Percentiles rank a stretch among this genome's conserved stretches.
Evolutionary conservation across 768 basidiomycete species (phyloP).

Genomic region (Leccinum subgranulosum): DNA sequence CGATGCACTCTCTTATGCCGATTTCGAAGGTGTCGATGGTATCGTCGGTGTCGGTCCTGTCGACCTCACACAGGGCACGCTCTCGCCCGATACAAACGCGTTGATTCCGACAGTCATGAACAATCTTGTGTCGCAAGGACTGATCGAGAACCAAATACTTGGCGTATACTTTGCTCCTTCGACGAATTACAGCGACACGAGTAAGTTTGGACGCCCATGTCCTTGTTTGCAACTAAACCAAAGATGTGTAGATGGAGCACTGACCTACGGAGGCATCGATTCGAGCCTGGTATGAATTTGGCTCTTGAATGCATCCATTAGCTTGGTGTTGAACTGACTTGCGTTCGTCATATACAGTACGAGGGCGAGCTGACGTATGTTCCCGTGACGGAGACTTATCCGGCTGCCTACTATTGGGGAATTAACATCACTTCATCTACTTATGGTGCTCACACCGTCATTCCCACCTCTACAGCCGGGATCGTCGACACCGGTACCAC

Average conservation of each 20-base stretch:
- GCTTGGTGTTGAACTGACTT: background rate
- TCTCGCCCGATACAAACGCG: background rate
- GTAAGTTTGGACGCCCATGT: background rate
- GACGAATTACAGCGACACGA: constrained; percentile 1
- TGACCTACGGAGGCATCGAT: background rate
- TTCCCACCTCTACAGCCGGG: constrained; percentile 3
- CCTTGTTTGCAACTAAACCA: constrained; percentile 8
- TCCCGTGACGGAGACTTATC: constrained; percentile 27
- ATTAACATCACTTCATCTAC: constrained; percentile 22
- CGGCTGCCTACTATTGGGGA: constrained; percentile 28
- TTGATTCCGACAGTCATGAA: constrained; percentile 19
- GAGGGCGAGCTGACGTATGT: constrained; percentile 22
- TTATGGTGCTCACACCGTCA: constrained; percentile 12
- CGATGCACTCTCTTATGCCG: constrained; percentile 15
- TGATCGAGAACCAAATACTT: constrained; percentile 12
- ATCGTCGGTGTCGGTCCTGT: constrained; percentile 24
- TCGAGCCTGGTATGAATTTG: background rate
- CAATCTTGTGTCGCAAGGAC: constrained; percentile 15
- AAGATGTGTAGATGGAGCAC: constrained; percentile 1
- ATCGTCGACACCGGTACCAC: background rate
- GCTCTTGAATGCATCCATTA: background rate
- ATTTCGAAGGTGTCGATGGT: constrained; percentile 21
- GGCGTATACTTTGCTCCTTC: constrained; percentile 20
- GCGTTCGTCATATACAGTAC: constrained; percentile 8
- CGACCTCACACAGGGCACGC: constrained; percentile 1